Evolutionary conservation across 768 basidiomycete species (phyloP).

Genomic region (Tricholoma saponaceum): DNA sequence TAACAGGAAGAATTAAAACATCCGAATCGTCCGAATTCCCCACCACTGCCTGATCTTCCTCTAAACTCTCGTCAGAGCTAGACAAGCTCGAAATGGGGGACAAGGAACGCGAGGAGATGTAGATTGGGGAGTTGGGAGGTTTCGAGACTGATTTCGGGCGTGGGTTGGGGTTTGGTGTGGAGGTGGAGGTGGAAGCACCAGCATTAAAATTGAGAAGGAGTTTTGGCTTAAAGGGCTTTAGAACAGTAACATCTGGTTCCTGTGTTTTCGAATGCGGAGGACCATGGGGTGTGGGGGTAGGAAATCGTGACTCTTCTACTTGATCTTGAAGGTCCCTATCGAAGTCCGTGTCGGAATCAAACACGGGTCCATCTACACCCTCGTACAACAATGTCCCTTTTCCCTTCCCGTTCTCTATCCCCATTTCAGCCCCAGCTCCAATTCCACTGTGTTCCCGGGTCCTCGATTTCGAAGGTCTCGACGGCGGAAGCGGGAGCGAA

Average conservation of each 20-base stretch:
- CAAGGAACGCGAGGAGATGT: slow-evolving; percentile 12
- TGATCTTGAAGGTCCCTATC: background rate
- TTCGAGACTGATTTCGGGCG: background rate
- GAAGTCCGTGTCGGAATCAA: slow-evolving; percentile 7
- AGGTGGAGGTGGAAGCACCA: background rate
- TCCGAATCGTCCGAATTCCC: slow-evolving; percentile 6
- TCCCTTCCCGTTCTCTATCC: background rate
- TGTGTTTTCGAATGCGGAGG: background rate
- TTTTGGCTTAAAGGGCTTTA: background rate
- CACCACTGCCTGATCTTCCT: background rate
- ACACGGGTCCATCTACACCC: background rate
- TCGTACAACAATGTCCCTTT: background rate
- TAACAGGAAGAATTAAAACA: slow-evolving; percentile 8
- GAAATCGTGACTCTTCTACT: background rate
- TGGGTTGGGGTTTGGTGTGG: background rate
- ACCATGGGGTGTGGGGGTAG: background rate
- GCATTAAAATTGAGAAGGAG: background rate
- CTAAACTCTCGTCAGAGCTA: background rate
- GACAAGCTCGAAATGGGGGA: slow-evolving; percentile 12
- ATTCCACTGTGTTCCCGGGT: background rate
- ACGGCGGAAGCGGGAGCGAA: background rate
- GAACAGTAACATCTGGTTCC: slow-evolving; percentile 7
- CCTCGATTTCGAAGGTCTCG: background rate
- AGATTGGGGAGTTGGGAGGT: slow-evolving; percentile 6
- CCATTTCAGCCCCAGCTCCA: background rate